A percentile compares a stretch with the other conserved stretches of the same genome.
Conservation (phyloP, 225 moss, liverwort and hornwort genomes). For the Neckera pumila region DNA sequence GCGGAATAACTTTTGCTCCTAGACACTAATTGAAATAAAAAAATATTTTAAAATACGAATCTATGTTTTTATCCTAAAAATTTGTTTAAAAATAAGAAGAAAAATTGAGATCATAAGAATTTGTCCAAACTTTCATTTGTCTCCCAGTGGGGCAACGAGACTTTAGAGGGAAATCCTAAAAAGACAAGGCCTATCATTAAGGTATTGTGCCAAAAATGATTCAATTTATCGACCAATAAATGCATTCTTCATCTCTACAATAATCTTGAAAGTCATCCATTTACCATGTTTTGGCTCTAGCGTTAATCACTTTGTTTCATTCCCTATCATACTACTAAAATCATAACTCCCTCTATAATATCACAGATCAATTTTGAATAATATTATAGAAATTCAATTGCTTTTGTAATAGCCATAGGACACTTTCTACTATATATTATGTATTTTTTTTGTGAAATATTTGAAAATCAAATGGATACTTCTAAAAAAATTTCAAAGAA, state of each 20-base stretch:
- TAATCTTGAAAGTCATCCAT: background rate
- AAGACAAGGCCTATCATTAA: background rate
- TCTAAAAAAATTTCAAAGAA: no score
- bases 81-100: no score
- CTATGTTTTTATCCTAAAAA: background rate
- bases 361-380: no score
- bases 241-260: no score
- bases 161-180: rapidly evolving
- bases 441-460: no score
- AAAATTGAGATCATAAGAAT: background rate
- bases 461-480: no score
- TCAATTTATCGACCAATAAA: background rate
- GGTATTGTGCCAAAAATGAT: background rate
- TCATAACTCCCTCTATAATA: no score
- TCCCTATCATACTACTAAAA: no score
- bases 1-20: background rate
- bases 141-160: rapidly evolving
- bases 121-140: background rate
- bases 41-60: background rate
- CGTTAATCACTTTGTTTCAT: background rate
- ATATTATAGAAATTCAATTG: no score
- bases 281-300: background rate
- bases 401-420: no score
- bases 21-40: no score
- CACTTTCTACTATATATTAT: no score